Conservation (phyloP, 257 asterid genomes). For the Jasminum sambac region DNA sequence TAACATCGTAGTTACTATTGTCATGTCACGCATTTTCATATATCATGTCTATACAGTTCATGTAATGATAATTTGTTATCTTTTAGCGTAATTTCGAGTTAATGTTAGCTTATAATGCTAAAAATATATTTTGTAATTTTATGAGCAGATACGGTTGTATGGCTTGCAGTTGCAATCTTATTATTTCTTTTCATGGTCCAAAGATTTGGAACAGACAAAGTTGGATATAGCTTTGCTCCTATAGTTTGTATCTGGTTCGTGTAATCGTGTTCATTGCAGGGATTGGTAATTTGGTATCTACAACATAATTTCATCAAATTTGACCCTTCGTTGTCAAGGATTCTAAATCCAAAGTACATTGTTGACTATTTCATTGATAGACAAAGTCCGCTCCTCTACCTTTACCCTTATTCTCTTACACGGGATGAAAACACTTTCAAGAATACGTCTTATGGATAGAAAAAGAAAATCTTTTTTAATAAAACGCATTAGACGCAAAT, state of each 20-base stretch:
- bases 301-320: conserved; percentile 29
- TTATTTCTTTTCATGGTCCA: neutral
- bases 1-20: neutral
- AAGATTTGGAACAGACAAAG: conserved; percentile 3
- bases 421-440: too few species aligned
- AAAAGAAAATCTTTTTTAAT: too few species aligned
- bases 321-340: conserved; percentile 14
- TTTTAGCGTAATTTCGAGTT: too few species aligned
- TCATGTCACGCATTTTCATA: neutral
- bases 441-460: too few species aligned
- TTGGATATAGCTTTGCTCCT: conserved; percentile 34
- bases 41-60: too few species aligned
- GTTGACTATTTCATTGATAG: conserved; percentile 42
- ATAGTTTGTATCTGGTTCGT: conserved; percentile 34
- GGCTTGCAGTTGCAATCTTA: neutral
- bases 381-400: too few species aligned
- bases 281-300: conserved; percentile 38
- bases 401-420: too few species aligned
- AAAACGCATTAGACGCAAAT: too few species aligned
- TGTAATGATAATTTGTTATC: too few species aligned
- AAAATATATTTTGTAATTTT: neutral
- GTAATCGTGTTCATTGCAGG: conserved; percentile 21
- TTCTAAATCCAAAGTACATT: neutral
- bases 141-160: neutral
- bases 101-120: too few species aligned